Evolutionary conservation across 805 yeast genomes (phyloP), one percentile per base, ranked within the genome.

Genomic region (Maudiozyma turicensis): DNA sequence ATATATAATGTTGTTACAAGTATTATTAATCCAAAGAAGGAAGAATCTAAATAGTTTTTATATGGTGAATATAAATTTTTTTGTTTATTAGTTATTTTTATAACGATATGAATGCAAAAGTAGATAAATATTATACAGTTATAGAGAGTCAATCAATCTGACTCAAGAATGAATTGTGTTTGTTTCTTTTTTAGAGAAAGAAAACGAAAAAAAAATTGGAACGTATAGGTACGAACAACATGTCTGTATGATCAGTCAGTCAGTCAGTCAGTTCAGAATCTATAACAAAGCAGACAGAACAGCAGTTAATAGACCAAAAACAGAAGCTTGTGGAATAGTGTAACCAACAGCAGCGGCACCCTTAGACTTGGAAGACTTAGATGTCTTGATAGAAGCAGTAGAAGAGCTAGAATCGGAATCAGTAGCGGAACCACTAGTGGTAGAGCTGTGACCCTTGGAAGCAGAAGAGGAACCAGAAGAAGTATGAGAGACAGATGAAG

Each of bases 241-340:
- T 20, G 26, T 20, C 26, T 20, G 26, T 20, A 20, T 20, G 26
- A 20, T 20, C 26, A 20, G 26, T 20, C 26, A 20, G 4, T 20
- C 26, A 20, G 26, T 20, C 26, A 20, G 4, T 20, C 26, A 20
- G 26, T 20, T 26, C 11, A 6, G 2, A 14, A 7, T 32, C 43
- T 32, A 40, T 34, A 44, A 77, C 54, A 77, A 63, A 50, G 81
- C 74, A 53, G 75, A 71, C 52, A 73, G 72, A 60, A 75, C 60
- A 52, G 78, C 78, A 52, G 49, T 35, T 40, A 49, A 42, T 28
- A 46, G 14, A 31, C 50, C 50, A 15, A 48, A 28, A 9, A 48
- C n/a, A 10, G 53, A 40, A 15, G 44, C 38, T 8, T 26, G 35
- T 43, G 46, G 49, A 10, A 33, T 14, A 15, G 39, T 29, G 40